These are phyloP conservation scores for Lasiodiplodia hormozganensis DNA, from an alignment of 2,329 filamentous ascomycete species.

Conservation along the genomic window DNA sequence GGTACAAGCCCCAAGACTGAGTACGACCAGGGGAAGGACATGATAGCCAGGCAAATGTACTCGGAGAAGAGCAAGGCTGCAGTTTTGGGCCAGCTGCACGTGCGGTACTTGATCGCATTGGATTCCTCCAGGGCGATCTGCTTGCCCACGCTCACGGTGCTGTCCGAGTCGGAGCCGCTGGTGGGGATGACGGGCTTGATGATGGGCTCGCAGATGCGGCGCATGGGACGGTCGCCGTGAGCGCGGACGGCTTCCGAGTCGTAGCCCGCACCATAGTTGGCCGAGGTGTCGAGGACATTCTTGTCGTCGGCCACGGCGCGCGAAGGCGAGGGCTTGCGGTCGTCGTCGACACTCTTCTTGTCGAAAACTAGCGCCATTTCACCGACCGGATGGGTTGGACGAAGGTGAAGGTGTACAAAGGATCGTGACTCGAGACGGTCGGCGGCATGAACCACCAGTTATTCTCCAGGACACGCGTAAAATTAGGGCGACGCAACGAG, in stretches of 20 bases:
- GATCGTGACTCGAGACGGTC: constrained; percentile 40
- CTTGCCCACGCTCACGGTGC: constrained; percentile 59
- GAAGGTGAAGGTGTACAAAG: constrained; percentile 49
- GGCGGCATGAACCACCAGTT: constrained; percentile 48
- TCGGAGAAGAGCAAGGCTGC: constrained; percentile 90
- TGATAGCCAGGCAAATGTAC: constrained; percentile 91
- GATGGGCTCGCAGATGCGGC: constrained; percentile 49
- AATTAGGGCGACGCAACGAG: constrained; percentile 26
- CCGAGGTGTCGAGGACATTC: constrained; percentile 11
- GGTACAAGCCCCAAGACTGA: constrained; percentile 86
- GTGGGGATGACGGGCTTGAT: constrained; percentile 43
- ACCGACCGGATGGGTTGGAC: constrained; percentile 54
- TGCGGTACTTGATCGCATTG: constrained; percentile 87
- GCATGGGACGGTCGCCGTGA: constrained; percentile 46
- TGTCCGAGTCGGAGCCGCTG: constrained; percentile 47
- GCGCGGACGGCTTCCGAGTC: constrained; percentile 41
- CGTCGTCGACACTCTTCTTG: constrained; percentile 13
- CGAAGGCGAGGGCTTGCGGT: constrained; percentile 24
- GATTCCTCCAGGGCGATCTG: constrained; percentile 80
- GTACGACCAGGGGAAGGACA: constrained; percentile 96
- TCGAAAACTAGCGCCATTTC: constrained; percentile 59
- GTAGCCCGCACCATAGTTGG: constrained; percentile 21
- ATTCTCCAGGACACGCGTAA: not conserved
- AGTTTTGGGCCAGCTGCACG: constrained; percentile 95
- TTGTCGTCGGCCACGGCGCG: constrained; percentile 24